phyloP scores from a whole-genome alignment of 2,329 filamentous ascomycete genomes.

The Aaosphaeria pasadenensis region DNA sequence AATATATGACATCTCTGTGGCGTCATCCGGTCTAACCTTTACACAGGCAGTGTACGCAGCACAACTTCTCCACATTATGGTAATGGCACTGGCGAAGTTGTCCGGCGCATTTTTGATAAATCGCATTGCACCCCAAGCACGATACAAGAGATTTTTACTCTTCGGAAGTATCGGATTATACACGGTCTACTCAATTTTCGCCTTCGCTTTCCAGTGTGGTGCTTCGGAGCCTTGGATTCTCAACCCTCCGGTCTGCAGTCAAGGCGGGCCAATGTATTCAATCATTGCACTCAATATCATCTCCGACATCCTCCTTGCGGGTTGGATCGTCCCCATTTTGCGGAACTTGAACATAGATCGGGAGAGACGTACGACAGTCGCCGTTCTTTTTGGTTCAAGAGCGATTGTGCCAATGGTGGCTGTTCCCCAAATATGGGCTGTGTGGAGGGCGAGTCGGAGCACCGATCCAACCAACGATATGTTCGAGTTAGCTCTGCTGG shows the following conservation, averaged over 20 bases:
- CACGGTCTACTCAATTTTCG: conserved; percentile 10
- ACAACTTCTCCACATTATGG: conserved; percentile 9
- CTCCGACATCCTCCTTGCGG: conserved; percentile 19
- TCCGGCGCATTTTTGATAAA: conserved; percentile 15
- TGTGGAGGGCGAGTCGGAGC: conserved; percentile 3
- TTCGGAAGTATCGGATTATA: conserved; percentile 9
- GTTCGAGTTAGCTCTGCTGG: conserved; percentile 10
- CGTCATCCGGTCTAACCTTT: background rate
- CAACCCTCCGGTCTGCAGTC: conserved; percentile 7
- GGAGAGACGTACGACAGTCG: conserved; percentile 5
- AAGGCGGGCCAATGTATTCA: conserved; percentile 11
- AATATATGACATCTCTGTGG: background rate
- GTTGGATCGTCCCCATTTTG: conserved; percentile 23
- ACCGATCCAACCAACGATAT: conserved; percentile 12
- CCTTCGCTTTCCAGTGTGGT: conserved; percentile 15
- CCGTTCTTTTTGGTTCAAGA: conserved; percentile 14
- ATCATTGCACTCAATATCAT: conserved; percentile 17
- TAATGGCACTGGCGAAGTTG: conserved; percentile 15
- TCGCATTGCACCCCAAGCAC: conserved; percentile 14
- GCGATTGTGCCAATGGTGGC: conserved; percentile 9
- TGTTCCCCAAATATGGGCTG: conserved; percentile 14
- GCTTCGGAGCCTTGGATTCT: conserved; percentile 8
- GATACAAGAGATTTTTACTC: conserved; percentile 1
- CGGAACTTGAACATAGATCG: conserved; percentile 13
- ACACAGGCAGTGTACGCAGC: conserved; percentile 9